Evolutionary conservation across 2,329 filamentous ascomycete species (phyloP), one percentile per base, ranked within the genome.

Genomic region (Cercospora zeae-maydis): DNA sequence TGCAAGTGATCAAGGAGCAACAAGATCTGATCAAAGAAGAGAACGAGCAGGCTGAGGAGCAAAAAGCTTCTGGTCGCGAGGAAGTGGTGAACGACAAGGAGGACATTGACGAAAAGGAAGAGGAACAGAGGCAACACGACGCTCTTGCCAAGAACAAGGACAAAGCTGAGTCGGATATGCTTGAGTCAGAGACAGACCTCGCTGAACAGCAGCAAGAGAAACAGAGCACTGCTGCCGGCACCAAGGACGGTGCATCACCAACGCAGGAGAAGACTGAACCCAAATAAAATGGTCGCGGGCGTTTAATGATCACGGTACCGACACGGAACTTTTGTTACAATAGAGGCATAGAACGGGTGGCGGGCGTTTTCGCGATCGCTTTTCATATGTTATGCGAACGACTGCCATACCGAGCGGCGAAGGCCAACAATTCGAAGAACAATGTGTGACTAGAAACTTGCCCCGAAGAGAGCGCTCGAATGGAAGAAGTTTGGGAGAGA

Each of bases 11-110:
- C 75, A 96, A 92, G 84, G 95, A 99, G 81, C 95, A 99, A 81
- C 91, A 99, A 77, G 95, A 97, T 76, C 86, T 99, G 66, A 99
- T 99, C 63, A 89, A 96, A 67, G 95, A 99, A 75, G 95, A 99
- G 82, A 96, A 93, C 67, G 86, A 95, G 81, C 93, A 99, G 80
- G 90, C 91, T 73, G 85, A 92, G 75, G 86, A 89, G 76, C 91
- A 90, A 78, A 87, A 90, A 76, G 87, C 87, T 72, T 86, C 86
- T 42, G 90, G 90, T 11, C 84, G 90, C 56, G 36, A 70, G 36
- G 66, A 69, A 51, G 68, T 67, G 7, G 69, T 76, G 11, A 90
- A 92, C 74, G 95, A 98, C 72, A 86, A 88, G 31, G 91, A 96
- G 66, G 86, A 98, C 75, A 98, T 98, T 71, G 93, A 98, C 73